Evolutionary conservation across 495 filamentous ascomycete genomes (phyloP).

Genomic region (Tricharina praecox): DNA sequence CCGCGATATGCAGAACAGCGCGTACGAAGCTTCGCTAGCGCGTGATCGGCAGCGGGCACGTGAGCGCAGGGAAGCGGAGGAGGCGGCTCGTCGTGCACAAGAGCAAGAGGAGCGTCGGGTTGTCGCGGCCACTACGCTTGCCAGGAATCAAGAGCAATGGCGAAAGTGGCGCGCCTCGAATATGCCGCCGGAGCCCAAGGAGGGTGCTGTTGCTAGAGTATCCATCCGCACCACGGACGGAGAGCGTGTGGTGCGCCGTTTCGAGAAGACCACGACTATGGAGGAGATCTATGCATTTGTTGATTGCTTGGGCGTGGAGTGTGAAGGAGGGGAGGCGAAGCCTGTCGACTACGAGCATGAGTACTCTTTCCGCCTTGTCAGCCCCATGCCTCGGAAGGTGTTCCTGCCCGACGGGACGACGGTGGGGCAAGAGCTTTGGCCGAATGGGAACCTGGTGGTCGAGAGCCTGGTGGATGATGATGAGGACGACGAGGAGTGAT

Average conservation of each 20-base stretch:
- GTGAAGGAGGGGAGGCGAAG: slow-evolving; percentile 28
- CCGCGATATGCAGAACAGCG: slow-evolving; percentile 68
- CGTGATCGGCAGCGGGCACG: slow-evolving; percentile 69
- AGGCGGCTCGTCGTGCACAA: slow-evolving; percentile 44
- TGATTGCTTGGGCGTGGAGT: slow-evolving; percentile 34
- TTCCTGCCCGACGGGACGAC: slow-evolving; percentile 50
- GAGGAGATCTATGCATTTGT: slow-evolving; percentile 95
- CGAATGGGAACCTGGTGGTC: slow-evolving; percentile 76
- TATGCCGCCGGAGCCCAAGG: slow-evolving; percentile 49
- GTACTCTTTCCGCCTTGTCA: slow-evolving; percentile 66
- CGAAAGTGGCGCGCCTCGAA: slow-evolving; percentile 56
- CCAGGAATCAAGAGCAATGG: slow-evolving; percentile 51
- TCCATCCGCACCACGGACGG: slow-evolving; percentile 61
- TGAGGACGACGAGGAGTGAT: slow-evolving; percentile 17
- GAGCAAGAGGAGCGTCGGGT: slow-evolving; percentile 29
- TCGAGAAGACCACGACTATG: slow-evolving; percentile 43
- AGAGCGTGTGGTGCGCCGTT: slow-evolving; percentile 54
- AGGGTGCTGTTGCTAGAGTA: slow-evolving; percentile 49
- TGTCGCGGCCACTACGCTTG: slow-evolving; percentile 35
- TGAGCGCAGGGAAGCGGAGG: slow-evolving; percentile 55
- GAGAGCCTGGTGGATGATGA: slow-evolving; percentile 34
- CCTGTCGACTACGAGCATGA: slow-evolving; percentile 58
- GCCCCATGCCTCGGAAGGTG: slow-evolving; percentile 63
- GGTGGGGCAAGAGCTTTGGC: slow-evolving; percentile 55
- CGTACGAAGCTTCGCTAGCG: slow-evolving; percentile 80